Evolutionary conservation across 2,329 filamentous ascomycete species (phyloP).

Genomic region (Colletotrichum spaethianum): DNA sequence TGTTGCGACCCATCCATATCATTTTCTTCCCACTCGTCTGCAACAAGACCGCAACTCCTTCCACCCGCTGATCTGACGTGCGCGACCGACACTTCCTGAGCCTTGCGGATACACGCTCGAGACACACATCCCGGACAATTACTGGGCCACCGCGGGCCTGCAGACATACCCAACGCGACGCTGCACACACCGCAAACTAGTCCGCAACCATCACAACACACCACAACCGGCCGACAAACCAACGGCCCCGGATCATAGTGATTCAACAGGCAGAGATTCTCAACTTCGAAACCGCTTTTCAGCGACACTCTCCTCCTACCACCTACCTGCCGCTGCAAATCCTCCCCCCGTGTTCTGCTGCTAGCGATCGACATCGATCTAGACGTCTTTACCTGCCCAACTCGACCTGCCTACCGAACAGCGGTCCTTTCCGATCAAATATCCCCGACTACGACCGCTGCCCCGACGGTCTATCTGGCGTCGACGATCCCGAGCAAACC

Average conservation of each 20-base stretch:
- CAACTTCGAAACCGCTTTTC: background rate
- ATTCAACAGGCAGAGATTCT: background rate
- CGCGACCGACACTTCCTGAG: background rate
- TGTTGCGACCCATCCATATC: constrained; percentile 37
- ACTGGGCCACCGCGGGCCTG: constrained; percentile 5
- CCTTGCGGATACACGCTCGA: background rate
- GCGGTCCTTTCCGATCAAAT: background rate
- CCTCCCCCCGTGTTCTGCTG: background rate
- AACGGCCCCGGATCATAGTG: background rate
- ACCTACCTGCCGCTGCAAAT: background rate
- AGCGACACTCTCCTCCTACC: background rate
- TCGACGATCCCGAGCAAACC: background rate
- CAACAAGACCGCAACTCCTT: background rate
- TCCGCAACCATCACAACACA: constrained; percentile 18
- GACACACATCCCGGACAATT: constrained; percentile 5
- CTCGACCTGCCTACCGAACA: background rate
- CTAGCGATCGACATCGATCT: background rate
- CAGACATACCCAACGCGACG: constrained; percentile 34
- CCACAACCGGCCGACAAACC: constrained; percentile 19
- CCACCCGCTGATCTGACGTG: constrained; percentile 17
- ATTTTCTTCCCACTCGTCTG: background rate
- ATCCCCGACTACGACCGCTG: constrained; percentile 1
- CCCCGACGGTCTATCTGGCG: background rate
- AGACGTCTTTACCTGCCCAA: background rate
- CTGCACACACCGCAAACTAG: constrained; percentile 11